Evolutionary conservation across 2,329 filamentous ascomycete species (phyloP).

Genomic region (Thelonectria rubi): DNA sequence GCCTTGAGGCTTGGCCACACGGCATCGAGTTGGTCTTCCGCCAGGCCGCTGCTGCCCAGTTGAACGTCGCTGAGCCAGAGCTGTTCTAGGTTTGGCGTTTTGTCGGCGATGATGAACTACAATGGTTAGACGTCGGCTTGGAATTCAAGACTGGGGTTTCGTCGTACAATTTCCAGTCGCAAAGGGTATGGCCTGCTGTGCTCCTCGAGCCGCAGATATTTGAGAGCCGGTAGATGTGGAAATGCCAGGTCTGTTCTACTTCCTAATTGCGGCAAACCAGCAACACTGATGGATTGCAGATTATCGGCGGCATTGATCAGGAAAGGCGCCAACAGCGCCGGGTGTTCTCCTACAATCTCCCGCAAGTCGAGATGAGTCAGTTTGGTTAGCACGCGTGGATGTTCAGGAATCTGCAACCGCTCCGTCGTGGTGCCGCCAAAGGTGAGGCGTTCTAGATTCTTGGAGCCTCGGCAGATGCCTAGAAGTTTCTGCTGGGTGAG

Average conservation of each 20-base stretch:
- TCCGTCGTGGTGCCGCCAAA: constrained; percentile 33
- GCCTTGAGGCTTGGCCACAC: constrained; percentile 46
- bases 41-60: constrained; percentile 26
- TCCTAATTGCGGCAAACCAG: constrained; percentile 31
- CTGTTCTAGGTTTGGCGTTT: constrained; percentile 46
- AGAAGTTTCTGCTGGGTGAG: constrained; percentile 45
- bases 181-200: constrained; percentile 28
- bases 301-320: constrained; percentile 34
- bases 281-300: constrained; percentile 40
- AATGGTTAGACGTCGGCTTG: constrained; percentile 20
- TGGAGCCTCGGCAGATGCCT: constrained; percentile 39
- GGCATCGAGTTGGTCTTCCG: constrained; percentile 27
- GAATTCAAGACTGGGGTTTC: neutral
- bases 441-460: constrained; percentile 40
- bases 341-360: constrained; percentile 31
- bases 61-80: constrained; percentile 44
- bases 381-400: constrained; percentile 28
- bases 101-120: constrained; percentile 41
- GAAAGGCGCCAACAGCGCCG: constrained; percentile 31
- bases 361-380: constrained; percentile 36
- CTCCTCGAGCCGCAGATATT: constrained; percentile 43
- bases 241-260: constrained; percentile 22
- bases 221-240: constrained; percentile 42
- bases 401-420: constrained; percentile 35
- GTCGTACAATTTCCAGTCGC: constrained; percentile 36